Evolutionary conservation across 495 filamentous ascomycete genomes (phyloP), one percentile per base, ranked within the genome.

Genomic region (Penicillium crystallinum): DNA sequence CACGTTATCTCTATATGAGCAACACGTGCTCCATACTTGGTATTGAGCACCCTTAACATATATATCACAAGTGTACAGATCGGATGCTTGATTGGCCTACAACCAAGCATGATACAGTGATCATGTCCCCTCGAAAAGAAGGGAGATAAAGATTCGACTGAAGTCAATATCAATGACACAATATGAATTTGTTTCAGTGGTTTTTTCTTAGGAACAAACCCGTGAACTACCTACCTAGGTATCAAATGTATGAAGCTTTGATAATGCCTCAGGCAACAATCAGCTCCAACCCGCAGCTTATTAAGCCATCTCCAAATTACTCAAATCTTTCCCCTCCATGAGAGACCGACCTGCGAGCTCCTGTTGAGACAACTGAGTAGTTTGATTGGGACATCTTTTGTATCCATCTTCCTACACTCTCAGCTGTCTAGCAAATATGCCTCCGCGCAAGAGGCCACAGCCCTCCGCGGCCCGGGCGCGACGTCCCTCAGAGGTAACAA

Each of bases 381-480:
- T 50, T 41, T 60, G 48, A 42, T 31, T 29, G 22, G 33, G 46
- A 49, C 51, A 27, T 33, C 5, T 23, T 35, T 21, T 48, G 38
- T 33, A 15, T 21, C 10, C 6, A 21, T 36, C 17, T 45, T 25
- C 34, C 43, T 30, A 37, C 17, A 43, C 3, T 8, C 21, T 44
- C 21, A 45, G 51, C 40, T 23, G 22, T 34, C 37, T 53, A 49
- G 31, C 46, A 19, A 61, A 42, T 21, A 69, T 69, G 66, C 61
- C 66, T 46, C 66, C 64, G 51, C 66, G 64, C 53, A 67, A 53
- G 52, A 63, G 57, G 59, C 53, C 59, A 35, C 64, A 65, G 53
- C 50, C 66, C 39, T 52, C 61, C 49, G 61, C 61, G 51, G 57
- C 58, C 22, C 54, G 61, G 22, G 46, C 47, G 41, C 58, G 58